A percentile compares a stretch with the other conserved stretches of the same genome.
These are phyloP conservation scores for Penicillium concentricum DNA, from an alignment of 2,329 filamentous ascomycete species.

Conservation along the genomic window DNA sequence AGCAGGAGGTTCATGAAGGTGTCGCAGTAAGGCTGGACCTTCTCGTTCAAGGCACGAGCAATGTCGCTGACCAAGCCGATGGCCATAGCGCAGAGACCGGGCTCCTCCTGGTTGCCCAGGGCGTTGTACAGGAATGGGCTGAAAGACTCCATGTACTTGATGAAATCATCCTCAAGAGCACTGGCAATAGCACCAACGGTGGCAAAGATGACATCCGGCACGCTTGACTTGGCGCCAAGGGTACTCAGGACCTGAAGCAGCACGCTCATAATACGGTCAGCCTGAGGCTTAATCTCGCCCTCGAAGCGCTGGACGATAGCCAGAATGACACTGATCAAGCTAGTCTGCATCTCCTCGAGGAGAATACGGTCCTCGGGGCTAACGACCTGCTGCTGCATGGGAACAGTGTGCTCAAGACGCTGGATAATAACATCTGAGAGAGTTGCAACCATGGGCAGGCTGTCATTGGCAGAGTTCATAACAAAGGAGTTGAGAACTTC, in stretches of 20 bases:
- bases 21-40: constrained; percentile 93
- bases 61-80: constrained; percentile 97
- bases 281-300: constrained; percentile 83
- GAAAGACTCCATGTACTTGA: constrained; percentile 97
- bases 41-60: constrained; percentile 83
- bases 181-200: constrained; percentile 89
- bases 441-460: constrained; percentile 73
- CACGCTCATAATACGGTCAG: constrained; percentile 90
- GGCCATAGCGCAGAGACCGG: constrained; percentile 90
- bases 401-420: constrained; percentile 84
- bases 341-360: constrained; percentile 96
- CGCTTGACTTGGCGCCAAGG: constrained; percentile 81
- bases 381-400: constrained; percentile 88
- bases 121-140: constrained; percentile 90
- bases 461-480: constrained; percentile 83
- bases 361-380: constrained; percentile 96
- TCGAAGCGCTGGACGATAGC: constrained; percentile 89
- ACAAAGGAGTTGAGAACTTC: constrained; percentile 96
- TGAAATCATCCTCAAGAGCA: constrained; percentile 86
- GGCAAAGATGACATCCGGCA: constrained; percentile 91
- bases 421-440: constrained; percentile 87
- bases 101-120: constrained; percentile 92
- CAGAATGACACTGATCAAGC: constrained; percentile 85
- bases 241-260: constrained; percentile 77
- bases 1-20: constrained; percentile 97